Evolutionary conservation across 139 green algal genomes (phyloP).

Genomic region (Micractinium sp.): DNA sequence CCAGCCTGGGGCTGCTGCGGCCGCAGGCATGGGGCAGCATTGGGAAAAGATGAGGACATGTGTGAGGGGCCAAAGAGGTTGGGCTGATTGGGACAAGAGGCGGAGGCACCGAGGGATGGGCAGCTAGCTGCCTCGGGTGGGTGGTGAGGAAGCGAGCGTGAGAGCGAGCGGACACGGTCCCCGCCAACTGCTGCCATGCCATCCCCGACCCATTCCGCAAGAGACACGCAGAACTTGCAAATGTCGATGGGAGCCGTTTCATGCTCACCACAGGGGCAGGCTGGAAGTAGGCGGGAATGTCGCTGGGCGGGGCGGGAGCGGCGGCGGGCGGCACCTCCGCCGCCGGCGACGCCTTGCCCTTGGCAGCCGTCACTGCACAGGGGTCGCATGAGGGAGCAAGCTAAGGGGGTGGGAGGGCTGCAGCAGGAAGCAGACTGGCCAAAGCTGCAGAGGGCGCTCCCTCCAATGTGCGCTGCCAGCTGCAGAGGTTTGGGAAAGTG

Average conservation of each 20-base stretch:
- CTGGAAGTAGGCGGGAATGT: constrained; percentile 48
- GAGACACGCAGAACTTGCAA: too few relatives aligned
- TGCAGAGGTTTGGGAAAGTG: not conserved
- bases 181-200: not conserved
- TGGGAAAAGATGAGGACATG: not conserved
- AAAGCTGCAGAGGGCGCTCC: too few relatives aligned
- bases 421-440: not conserved
- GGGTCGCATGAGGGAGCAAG: not conserved
- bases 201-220: not conserved
- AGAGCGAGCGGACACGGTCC: not conserved
- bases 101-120: not conserved
- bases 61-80: not conserved
- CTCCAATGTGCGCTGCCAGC: not conserved
- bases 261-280: not conserved
- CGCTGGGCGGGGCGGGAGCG: not conserved
- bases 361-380: constrained; percentile 15
- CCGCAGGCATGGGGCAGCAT: not conserved
- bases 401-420: not conserved
- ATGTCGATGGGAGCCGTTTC: not conserved
- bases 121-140: not conserved
- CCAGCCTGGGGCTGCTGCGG: not conserved
- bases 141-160: not conserved
- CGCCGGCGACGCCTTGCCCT: constrained; percentile 2
- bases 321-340: not conserved
- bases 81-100: not conserved